Percentiles rank a stretch among this genome's conserved stretches.
These are phyloP conservation scores for Kondoa malvinella DNA, from an alignment of 768 basidiomycete genomes.

Conservation along the genomic window DNA sequence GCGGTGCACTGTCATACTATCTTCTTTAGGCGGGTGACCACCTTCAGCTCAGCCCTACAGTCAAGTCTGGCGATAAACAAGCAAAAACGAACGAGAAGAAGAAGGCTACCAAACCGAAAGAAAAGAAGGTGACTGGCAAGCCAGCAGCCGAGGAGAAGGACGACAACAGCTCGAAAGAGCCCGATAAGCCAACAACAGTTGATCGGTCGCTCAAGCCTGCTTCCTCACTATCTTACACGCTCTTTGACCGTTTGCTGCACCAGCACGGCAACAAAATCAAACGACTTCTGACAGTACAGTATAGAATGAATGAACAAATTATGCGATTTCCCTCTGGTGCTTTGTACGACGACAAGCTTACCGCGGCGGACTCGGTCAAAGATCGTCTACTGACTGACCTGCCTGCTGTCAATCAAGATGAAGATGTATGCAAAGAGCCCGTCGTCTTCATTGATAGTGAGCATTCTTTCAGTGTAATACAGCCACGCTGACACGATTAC, in stretches of 20 bases:
- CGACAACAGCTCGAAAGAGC: neutral
- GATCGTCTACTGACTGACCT: conserved; percentile 36
- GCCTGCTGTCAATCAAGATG: conserved; percentile 43
- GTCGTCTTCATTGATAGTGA: conserved; percentile 75
- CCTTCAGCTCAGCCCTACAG: conserved; percentile 85
- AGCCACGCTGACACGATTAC: neutral
- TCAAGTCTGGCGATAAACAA: conserved; percentile 45
- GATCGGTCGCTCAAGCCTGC: neutral
- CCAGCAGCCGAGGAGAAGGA: neutral
- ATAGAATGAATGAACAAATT: conserved; percentile 35
- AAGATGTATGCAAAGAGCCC: conserved; percentile 55
- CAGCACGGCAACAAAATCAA: conserved; percentile 75
- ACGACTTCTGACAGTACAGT: conserved; percentile 74
- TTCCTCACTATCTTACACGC: conserved; percentile 54
- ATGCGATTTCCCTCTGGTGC: conserved; percentile 22
- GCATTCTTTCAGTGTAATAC: neutral
- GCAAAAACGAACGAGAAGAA: conserved; percentile 22
- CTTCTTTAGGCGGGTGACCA: conserved; percentile 85
- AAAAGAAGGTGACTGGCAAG: conserved; percentile 2
- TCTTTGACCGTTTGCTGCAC: conserved; percentile 77
- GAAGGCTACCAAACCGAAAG: conserved; percentile 19
- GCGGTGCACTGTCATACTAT: neutral
- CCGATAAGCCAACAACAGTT: conserved; percentile 2
- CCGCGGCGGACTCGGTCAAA: conserved; percentile 8
- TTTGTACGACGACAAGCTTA: conserved; percentile 22